Evolutionary conservation across 371 early-diverging fungal species (phyloP).

Genomic region (Capillidium rhysosporum): DNA sequence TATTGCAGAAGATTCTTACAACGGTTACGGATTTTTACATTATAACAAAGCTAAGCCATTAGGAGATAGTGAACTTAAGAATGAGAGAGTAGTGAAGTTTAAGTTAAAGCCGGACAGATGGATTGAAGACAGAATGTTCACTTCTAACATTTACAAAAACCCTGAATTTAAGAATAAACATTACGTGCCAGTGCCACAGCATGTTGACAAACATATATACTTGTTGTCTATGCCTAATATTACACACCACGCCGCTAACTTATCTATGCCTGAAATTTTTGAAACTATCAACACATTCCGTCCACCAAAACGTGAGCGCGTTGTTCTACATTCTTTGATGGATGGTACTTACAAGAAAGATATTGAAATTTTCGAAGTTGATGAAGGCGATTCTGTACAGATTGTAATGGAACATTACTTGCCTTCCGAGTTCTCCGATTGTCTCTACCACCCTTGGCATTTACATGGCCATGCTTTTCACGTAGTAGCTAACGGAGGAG

Average conservation of each 20-base stretch:
- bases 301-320: background rate
- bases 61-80: background rate
- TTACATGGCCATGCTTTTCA: constrained; percentile 2
- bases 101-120: background rate
- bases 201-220: no score
- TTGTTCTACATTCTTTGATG: background rate
- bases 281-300: background rate
- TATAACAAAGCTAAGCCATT: no score
- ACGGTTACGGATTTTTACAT: background rate
- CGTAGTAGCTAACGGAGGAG: background rate
- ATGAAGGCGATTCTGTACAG: background rate
- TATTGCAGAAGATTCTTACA: no score
- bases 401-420: background rate
- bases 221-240: background rate
- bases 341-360: no score
- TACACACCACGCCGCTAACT: background rate
- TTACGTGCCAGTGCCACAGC: no score
- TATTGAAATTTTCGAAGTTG: background rate
- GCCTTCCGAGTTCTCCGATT: background rate
- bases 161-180: no score
- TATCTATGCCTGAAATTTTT: background rate
- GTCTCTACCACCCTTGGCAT: background rate
- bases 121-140: no score
- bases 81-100: background rate
- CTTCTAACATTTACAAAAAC: no score